Base-by-base conservation (phyloP, 2,329 filamentous ascomycete species). In the Ophiostoma angusticollis region DNA sequence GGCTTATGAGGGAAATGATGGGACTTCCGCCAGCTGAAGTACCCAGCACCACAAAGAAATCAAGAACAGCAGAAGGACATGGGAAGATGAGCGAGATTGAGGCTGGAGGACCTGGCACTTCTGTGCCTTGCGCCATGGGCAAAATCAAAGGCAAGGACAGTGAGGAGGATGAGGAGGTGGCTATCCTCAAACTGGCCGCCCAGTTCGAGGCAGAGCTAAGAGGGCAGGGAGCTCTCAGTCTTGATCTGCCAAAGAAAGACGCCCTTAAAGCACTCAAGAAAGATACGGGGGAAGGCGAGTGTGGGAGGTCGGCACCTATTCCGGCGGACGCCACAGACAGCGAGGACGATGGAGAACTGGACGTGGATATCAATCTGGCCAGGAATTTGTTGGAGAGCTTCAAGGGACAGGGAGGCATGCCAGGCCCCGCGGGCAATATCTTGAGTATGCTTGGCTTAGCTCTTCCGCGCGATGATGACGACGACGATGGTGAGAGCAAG, bases 1-100 rank as follows among this genome's bases (percentile, higher is more conserved):
- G 66, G 38, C 85, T 94, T 70, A 94, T 98, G 84, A 75, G 78
- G 44, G 83, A 93, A 53, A 87, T 93, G 78, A 87, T 91, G 79
- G 84, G 83, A 0, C 65, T 77, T 31, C 65, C 68, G 19, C 49
- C 58, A 9, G 18, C 41, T 0, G 22, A 22, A 6, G 14, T 7
- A 3, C 7, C 23, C 13, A 16, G 16, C 27, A 13, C 31, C 9
- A 14, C 33, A 16, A 9, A 17, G 29, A n/a, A 18, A 5, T 30
- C 28, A 9, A 16, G n/a, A 30, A 16, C 28, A 14, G 28, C 28
- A 30, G 5, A 24, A 23, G 18, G 11, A n/a, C n/a, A 25, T 14
- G 2, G n/a, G 12, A 11, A 7, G 11, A 22, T 28, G 25, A 5
- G 17, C 23, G 32, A 40, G 17, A 31, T 14, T 21, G 45, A 40